phyloP scores from a whole-genome alignment of 2,329 filamentous ascomycete species.

The Diaporthe capsici region DNA sequence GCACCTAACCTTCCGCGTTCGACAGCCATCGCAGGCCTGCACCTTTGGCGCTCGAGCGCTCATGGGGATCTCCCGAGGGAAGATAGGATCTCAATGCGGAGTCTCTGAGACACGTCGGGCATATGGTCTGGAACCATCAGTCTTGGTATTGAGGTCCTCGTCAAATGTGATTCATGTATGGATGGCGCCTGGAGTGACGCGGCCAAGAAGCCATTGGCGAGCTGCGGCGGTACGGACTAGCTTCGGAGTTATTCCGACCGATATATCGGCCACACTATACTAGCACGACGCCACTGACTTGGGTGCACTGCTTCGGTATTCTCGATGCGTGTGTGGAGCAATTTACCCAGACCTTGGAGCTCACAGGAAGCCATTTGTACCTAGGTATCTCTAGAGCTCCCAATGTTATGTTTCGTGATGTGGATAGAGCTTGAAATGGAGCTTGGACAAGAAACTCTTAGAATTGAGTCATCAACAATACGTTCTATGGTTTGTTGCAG shows the following conservation, averaged over 20 bases:
- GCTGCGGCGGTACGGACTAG: constrained; percentile 18
- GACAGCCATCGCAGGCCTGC: constrained; percentile 43
- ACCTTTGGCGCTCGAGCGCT: constrained; percentile 13
- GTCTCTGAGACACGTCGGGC: background rate
- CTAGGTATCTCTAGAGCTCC: no score
- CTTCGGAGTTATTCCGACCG: constrained; percentile 24
- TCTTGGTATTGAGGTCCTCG: background rate
- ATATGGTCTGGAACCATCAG: background rate
- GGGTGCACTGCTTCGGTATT: background rate
- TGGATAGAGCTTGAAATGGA: no score
- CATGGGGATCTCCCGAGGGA: background rate
- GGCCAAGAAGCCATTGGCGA: constrained; percentile 15
- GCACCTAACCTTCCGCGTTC: constrained; percentile 44
- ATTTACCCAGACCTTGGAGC: background rate
- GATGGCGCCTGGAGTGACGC: background rate
- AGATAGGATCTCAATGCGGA: background rate
- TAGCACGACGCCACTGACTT: constrained; percentile 17
- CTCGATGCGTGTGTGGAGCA: background rate
- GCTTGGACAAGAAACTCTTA: background rate
- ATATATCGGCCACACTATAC: constrained; percentile 3
- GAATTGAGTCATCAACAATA: background rate
- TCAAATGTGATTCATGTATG: background rate
- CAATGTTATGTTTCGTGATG: background rate
- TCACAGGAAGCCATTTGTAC: background rate
- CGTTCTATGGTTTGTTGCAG: background rate